Conservation (phyloP, 768 basidiomycete genomes). For the Dioszegia aurantiaca region DNA sequence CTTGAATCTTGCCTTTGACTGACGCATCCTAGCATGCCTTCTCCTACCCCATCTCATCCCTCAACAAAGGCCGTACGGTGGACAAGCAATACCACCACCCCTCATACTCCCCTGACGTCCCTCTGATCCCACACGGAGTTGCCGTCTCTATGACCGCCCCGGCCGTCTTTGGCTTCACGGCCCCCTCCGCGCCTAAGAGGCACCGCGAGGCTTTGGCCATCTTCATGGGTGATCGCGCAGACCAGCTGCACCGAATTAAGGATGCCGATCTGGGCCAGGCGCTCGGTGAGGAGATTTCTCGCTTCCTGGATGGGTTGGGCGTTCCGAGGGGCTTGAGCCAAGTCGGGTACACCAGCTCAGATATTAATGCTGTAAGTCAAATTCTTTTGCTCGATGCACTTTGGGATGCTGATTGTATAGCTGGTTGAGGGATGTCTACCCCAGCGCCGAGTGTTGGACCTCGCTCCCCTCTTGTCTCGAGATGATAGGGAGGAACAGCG, state of each 20-base stretch:
- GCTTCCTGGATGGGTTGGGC: slow-evolving; percentile 41
- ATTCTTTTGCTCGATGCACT: background rate
- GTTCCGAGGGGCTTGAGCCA: slow-evolving; percentile 42
- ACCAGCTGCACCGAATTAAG: slow-evolving; percentile 69
- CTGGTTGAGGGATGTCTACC: slow-evolving; percentile 90
- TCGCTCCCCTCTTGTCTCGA: slow-evolving; percentile 86
- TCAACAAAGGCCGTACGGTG: slow-evolving; percentile 87
- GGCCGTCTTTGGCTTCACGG: slow-evolving; percentile 88
- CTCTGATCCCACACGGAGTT: slow-evolving; percentile 91
- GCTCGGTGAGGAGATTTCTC: slow-evolving; percentile 39
- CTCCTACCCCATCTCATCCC: slow-evolving; percentile 50
- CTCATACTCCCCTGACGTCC: slow-evolving; percentile 77
- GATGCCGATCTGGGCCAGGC: slow-evolving; percentile 68
- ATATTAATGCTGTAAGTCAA: slow-evolving; percentile 32
- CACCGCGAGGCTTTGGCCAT: slow-evolving; percentile 85
- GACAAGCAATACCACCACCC: slow-evolving; percentile 68
- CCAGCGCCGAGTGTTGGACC: slow-evolving; percentile 83
- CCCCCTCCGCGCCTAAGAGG: slow-evolving; percentile 84
- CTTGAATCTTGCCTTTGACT: background rate
- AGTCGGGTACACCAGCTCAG: slow-evolving; percentile 34
- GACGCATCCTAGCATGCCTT: slow-evolving; percentile 40
- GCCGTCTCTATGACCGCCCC: slow-evolving; percentile 54
- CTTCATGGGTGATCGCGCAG: slow-evolving; percentile 56
- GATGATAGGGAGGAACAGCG: slow-evolving; percentile 76
- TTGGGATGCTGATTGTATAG: slow-evolving; percentile 59